Evolutionary conservation across 441 rosid genomes (phyloP), one percentile per base, ranked within the genome.

Genomic region (Erodium trifolium): DNA sequence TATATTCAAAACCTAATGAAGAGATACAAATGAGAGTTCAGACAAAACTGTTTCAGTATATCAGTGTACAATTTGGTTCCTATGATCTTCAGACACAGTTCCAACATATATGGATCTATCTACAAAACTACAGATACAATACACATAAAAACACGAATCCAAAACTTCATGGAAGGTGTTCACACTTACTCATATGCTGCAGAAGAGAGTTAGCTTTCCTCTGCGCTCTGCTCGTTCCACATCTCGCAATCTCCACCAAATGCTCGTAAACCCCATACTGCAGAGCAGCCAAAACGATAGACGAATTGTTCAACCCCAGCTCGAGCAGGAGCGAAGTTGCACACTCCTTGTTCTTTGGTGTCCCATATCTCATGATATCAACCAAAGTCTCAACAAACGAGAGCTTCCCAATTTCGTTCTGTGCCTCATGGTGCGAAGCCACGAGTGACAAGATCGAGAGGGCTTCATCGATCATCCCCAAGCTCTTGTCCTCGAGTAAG

Each of bases 261-360:
- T 74, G 79, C 34, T 82, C 88, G 70, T 84, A 82, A 11, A 84
- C 87, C 34, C 90, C 87, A 45, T 51, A 84, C 77, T 86, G 88
- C 17, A 86, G 83, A 3, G 90, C 85, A 55, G 82, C 85, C 66
- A 84, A 55, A 37, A 80, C 71, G 53, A 76, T 65, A 2, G 82
- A 76, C 0, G 88, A 84, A 65, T 81, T 84, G 34, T 75, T 68
- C 11, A 72, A 53, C 72, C 90, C 90, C 78, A 86, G 65, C 74
- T 77, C 85, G 0, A 84, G 85, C 29, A 86, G 85, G 71, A 84
- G 85, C 0, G 88, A 76, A 0, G 83, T 73, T 0, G 88, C 85
- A 1, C 87, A 86, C 76, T 86, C 90, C 80, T 86, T 81, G 85
- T 82, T 84, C 82, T 83, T 84, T 1, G 90, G 84, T 4, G 87